Evolutionary conservation across 768 basidiomycete species (phyloP).

Genomic region (Hortiboletus campestris): DNA sequence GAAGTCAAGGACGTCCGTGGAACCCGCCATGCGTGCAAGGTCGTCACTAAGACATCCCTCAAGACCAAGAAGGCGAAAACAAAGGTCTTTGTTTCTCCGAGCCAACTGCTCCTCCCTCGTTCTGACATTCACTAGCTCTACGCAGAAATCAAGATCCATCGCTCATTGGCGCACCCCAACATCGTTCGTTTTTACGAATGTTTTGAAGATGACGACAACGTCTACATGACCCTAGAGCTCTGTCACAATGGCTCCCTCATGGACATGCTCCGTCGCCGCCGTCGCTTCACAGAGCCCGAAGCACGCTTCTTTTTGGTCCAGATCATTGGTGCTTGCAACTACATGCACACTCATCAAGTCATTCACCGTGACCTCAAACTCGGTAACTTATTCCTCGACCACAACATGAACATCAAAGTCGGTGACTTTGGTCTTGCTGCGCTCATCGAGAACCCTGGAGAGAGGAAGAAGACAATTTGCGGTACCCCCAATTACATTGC

Average conservation of each 20-base stretch:
- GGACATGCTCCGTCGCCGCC: constrained; percentile 85
- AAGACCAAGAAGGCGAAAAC: constrained; percentile 97
- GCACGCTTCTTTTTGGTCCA: constrained; percentile 92
- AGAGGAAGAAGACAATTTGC: constrained; percentile 98
- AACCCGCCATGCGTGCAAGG: constrained; percentile 80
- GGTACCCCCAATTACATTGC: constrained; percentile 99
- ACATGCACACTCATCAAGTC: constrained; percentile 96
- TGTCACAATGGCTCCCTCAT: constrained; percentile 88
- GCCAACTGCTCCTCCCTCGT: background rate
- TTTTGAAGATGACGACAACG: constrained; percentile 93
- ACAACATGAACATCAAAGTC: constrained; percentile 92
- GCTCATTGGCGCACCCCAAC: constrained; percentile 86
- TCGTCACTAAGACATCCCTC: constrained; percentile 88
- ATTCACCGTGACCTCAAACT: constrained; percentile 98
- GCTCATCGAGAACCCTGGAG: constrained; percentile 92
- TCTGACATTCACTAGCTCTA: constrained; percentile 62
- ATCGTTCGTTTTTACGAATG: constrained; percentile 91
- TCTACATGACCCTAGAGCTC: constrained; percentile 95
- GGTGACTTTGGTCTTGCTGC: constrained; percentile 98
- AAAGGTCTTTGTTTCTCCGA: constrained; percentile 55
- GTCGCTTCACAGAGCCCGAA: constrained; percentile 89
- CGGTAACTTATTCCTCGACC: constrained; percentile 91
- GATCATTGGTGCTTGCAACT: constrained; percentile 92
- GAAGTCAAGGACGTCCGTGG: constrained; percentile 79
- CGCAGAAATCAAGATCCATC: constrained; percentile 98